Evolutionary conservation across 2,329 filamentous ascomycete species (phyloP).

Genomic region (Falciphora oryzae): DNA sequence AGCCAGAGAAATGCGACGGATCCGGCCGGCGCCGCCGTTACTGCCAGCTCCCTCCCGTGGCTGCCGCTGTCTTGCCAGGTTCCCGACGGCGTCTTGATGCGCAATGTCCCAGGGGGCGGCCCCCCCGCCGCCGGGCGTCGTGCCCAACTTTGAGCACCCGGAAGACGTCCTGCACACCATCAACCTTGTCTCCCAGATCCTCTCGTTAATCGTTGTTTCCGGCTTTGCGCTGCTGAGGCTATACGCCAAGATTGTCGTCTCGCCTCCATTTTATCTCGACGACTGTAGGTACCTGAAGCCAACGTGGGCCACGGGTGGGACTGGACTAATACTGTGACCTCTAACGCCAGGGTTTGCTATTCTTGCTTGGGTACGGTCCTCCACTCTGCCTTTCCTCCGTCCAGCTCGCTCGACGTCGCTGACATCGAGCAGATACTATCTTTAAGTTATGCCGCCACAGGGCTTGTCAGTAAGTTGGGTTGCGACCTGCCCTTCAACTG

Average conservation of each 20-base stretch:
- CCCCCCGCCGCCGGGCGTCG: conserved; percentile 6
- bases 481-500: no score
- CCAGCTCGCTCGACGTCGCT: no score
- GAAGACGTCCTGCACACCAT: conserved; percentile 8
- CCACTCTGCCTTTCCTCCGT: no score
- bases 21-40: no score
- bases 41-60: no score
- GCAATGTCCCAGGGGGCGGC: background rate
- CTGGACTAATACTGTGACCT: no score
- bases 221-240: background rate
- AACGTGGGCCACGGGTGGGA: no score
- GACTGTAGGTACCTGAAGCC: background rate
- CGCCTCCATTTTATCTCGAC: conserved; percentile 1
- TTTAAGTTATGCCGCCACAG: background rate
- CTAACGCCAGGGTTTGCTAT: background rate
- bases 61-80: no score
- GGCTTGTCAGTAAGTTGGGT: background rate
- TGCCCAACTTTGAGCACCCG: conserved; percentile 5
- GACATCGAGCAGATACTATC: background rate
- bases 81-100: no score
- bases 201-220: background rate
- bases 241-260: conserved; percentile 4
- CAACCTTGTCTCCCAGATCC: conserved; percentile 2
- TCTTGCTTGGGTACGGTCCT: background rate
- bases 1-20: no score